Conservation (phyloP, 257 asterid genomes). For the Ballota nigra region DNA sequence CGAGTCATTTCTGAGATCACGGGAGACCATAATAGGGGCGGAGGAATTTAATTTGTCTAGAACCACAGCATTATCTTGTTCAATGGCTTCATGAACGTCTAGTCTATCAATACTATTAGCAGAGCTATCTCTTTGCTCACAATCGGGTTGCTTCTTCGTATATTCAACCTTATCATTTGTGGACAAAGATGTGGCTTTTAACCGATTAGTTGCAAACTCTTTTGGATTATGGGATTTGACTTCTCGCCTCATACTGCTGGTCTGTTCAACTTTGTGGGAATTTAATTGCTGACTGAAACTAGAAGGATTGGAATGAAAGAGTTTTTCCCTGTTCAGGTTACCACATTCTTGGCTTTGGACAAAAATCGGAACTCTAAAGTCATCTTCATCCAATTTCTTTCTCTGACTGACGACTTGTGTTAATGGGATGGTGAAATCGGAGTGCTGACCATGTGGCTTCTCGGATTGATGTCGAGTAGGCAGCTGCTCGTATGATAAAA, state of each 20-base stretch:
- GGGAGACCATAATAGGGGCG: conserved; percentile 9
- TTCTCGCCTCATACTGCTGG: conserved; percentile 25
- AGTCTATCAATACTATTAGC: conserved; percentile 24
- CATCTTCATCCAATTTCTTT: conserved; percentile 57
- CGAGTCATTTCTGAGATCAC: conserved; percentile 29
- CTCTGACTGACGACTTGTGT: conserved; percentile 33
- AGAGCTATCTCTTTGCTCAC: conserved; percentile 26
- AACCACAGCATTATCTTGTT: conserved; percentile 20
- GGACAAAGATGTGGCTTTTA: conserved; percentile 32
- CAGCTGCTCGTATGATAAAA: conserved; percentile 37
- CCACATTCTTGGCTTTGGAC: conserved; percentile 40
- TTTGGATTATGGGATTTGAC: conserved; percentile 29
- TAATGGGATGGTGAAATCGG: conserved; percentile 33
- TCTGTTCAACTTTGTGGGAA: conserved; percentile 27
- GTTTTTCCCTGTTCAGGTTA: conserved; percentile 24
- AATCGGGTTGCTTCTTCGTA: conserved; percentile 24
- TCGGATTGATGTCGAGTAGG: conserved; percentile 42
- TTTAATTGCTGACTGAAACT: conserved; percentile 19
- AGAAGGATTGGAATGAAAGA: conserved; percentile 31
- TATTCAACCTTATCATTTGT: conserved; percentile 27
- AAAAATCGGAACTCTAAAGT: conserved; percentile 68
- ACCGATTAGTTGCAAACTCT: conserved; percentile 23
- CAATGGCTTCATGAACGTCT: conserved; percentile 19
- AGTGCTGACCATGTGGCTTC: conserved; percentile 30
- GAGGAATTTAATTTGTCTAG: conserved; percentile 16